phyloP scores from a whole-genome alignment of 2,329 filamentous ascomycete species.

The Stemphylium lycopersici region DNA sequence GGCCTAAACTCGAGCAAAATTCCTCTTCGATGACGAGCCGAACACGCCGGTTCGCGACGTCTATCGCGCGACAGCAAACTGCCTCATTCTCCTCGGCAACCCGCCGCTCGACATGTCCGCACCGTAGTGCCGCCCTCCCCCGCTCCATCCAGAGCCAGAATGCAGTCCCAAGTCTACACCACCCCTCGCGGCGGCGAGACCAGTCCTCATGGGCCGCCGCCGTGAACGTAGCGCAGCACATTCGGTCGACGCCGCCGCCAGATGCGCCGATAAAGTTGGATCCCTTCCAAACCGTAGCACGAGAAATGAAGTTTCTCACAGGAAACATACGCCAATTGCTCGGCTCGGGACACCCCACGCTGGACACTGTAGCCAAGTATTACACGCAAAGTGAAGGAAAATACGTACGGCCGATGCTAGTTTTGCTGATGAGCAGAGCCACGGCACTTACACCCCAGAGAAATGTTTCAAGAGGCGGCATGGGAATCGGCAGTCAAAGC shows the following conservation, averaged over 20 bases:
- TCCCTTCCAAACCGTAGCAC: slow-evolving; percentile 86
- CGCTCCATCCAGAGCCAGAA: slow-evolving; percentile 9
- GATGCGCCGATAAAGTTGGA: slow-evolving; percentile 77
- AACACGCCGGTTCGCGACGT: slow-evolving; percentile 45
- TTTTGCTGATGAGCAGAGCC: slow-evolving; percentile 94
- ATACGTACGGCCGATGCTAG: slow-evolving; percentile 91
- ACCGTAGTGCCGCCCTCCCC: slow-evolving; percentile 13
- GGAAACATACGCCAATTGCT: slow-evolving; percentile 93
- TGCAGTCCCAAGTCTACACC: slow-evolving; percentile 35
- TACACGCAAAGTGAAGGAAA: slow-evolving; percentile 97
- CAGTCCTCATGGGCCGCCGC: slow-evolving; percentile 78
- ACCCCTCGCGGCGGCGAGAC: slow-evolving; percentile 53
- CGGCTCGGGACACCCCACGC: slow-evolving; percentile 89
- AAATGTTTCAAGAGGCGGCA: slow-evolving; percentile 20
- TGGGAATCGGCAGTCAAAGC: slow-evolving; percentile 31
- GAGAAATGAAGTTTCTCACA: slow-evolving; percentile 95
- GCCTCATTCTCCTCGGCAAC: slow-evolving; percentile 17
- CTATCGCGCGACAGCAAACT: slow-evolving; percentile 32
- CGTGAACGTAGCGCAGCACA: slow-evolving; percentile 69
- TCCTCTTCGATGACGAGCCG: slow-evolving; percentile 39
- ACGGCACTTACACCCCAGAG: slow-evolving; percentile 76
- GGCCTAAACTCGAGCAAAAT: not conserved
- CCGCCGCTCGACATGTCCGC: slow-evolving; percentile 36
- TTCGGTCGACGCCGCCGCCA: slow-evolving; percentile 68
- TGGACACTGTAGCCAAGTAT: slow-evolving; percentile 96